Evolutionary conservation across 768 basidiomycete genomes (phyloP).

Genomic region (Coprinellus micaceus): DNA sequence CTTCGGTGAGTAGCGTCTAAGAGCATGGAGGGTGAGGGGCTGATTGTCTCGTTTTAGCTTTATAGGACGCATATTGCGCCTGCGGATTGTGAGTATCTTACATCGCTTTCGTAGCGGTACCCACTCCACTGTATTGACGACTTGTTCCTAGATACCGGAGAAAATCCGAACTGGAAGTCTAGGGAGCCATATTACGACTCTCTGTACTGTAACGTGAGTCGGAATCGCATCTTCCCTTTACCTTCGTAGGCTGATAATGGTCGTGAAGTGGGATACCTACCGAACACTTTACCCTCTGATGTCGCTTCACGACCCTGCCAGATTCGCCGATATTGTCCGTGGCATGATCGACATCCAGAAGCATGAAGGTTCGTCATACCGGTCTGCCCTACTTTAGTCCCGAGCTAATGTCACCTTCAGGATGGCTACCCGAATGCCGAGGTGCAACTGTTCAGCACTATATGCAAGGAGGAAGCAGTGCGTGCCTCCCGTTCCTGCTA

Average conservation of each 20-base stretch:
- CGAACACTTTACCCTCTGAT: constrained; percentile 59
- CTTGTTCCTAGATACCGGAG: constrained; percentile 46
- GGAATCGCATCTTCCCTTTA: constrained; percentile 11
- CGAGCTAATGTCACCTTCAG: constrained; percentile 23
- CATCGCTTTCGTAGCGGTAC: background rate
- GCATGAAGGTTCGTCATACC: constrained; percentile 47
- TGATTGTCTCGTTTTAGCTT: constrained; percentile 29
- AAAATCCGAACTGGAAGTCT: constrained; percentile 63
- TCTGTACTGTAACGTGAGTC: constrained; percentile 62
- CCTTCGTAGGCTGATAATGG: background rate
- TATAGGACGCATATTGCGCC: constrained; percentile 63
- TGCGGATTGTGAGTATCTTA: constrained; percentile 49
- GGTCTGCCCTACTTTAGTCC: too few species aligned
- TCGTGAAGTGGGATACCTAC: constrained; percentile 59
- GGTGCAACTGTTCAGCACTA: constrained; percentile 49
- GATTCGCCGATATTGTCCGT: constrained; percentile 55
- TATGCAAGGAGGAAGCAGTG: constrained; percentile 62
- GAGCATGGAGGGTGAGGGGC: background rate
- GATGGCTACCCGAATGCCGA: constrained; percentile 67
- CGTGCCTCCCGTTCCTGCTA: constrained; percentile 19
- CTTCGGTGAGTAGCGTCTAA: constrained; percentile 37
- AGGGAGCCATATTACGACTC: constrained; percentile 66
- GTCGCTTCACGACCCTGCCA: constrained; percentile 59
- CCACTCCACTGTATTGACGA: background rate
- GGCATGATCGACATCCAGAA: constrained; percentile 67